Evolutionary conservation across 768 basidiomycete species (phyloP), one percentile per base, ranked within the genome.

Genomic region (Lyophyllum atratum): DNA sequence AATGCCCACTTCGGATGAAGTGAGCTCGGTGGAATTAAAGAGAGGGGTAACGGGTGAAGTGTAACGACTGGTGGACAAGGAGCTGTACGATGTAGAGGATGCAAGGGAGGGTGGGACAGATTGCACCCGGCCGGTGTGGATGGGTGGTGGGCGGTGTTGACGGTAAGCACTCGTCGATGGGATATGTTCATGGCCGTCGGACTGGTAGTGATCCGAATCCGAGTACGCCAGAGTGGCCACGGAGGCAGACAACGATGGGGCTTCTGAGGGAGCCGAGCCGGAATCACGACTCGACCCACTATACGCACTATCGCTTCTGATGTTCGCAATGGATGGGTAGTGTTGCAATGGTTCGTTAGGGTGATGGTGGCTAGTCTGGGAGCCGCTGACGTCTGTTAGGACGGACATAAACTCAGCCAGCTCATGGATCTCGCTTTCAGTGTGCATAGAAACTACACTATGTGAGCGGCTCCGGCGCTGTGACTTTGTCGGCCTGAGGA

Each of bases 361-460:
- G 17, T 40, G 49, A 17, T 59, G 43, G 34, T 49, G 40, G 25
- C 25, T 48, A 15, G 26, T 11, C 3, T 14, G 55, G n/a, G 56
- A 21, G 17, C 52, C 42, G 22, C 52, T 44, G 45, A 47, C 26
- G 37, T 59, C 51, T 7, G 61, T 28, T n/a, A 61, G 56, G 12
- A 74, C 71, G 11, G 77, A 72, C 55, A 85, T 71, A 40, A 82
- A 67, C 26, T 82, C 82, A 1, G 79, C 76, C 46, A 84, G 68
- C n/a, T 77, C 80, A n/a, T 74, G 66, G 14, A 85, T 73, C 56
- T 85, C 83, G 28, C 69, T 63, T 48, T 84, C 83, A 10, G 82
- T 81, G 12, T 73, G 69, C 7, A 76, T 66, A 3, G 83, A 84
- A 29, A 83, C 73, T 21, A 73, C 61, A 59, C 81, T 84, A 48